A percentile compares a stretch with the other conserved stretches of the same genome.
Evolutionary conservation across 192 early-diverging fungal species (phyloP).

Genomic region (Coemansia sp.): DNA sequence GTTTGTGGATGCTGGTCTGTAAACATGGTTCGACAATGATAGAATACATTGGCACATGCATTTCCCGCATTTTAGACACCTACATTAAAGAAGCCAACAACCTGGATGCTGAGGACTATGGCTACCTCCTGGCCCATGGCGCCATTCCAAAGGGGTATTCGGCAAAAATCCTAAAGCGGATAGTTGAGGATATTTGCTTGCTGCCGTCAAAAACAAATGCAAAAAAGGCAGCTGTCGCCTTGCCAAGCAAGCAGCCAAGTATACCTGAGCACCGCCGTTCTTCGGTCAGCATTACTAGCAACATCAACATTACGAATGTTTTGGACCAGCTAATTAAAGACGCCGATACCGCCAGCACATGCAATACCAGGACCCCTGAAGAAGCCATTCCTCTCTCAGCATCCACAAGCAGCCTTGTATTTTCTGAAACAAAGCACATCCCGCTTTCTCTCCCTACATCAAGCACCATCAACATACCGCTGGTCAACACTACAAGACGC

Average conservation of each 20-base stretch:
- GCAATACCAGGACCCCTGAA: too few relatives aligned
- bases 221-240: too few relatives aligned
- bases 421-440: too few relatives aligned
- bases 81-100: conserved; percentile 3
- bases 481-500: too few relatives aligned
- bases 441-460: too few relatives aligned
- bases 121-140: background rate
- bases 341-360: background rate
- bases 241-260: background rate
- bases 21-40: conserved; percentile 2
- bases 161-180: conserved; percentile 1
- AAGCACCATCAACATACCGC: too few relatives aligned
- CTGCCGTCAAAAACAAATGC: too few relatives aligned
- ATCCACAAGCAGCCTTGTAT: too few relatives aligned
- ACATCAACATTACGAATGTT: background rate
- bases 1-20: conserved; percentile 4
- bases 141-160: conserved; percentile 1
- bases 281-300: background rate
- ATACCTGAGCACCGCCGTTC: background rate
- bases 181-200: conserved; percentile 2
- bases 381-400: too few relatives aligned
- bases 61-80: background rate
- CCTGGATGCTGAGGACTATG: conserved; percentile 4
- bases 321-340: background rate
- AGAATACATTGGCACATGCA: background rate